phyloP scores from a whole-genome alignment of 129 eudicot genomes.

The Saussurea involucrata region DNA sequence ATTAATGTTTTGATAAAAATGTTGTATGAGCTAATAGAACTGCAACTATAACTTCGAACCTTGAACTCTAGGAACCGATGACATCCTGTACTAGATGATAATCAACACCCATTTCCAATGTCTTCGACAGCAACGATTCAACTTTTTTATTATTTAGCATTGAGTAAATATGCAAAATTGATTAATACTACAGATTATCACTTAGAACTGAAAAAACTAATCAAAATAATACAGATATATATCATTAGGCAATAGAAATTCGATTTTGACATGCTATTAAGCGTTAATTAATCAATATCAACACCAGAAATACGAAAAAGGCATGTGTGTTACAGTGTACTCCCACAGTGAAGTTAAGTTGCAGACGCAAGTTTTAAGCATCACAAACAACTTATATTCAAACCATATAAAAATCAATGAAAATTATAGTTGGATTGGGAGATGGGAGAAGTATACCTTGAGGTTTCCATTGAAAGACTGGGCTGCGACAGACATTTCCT shows the following conservation, averaged over 20 bases:
- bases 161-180: neutral
- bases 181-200: neutral
- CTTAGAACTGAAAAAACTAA: neutral
- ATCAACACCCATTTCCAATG: neutral
- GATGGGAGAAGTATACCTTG: conserved; percentile 16
- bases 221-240: neutral
- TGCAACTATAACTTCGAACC: neutral
- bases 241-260: conserved; percentile 1
- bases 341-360: neutral
- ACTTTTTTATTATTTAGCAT: neutral
- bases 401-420: neutral
- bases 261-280: neutral
- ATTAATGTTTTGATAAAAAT: neutral
- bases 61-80: neutral
- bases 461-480: conserved; percentile 34
- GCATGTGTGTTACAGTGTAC: neutral
- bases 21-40: neutral
- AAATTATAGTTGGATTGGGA: neutral
- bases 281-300: neutral
- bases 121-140: neutral
- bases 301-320: neutral
- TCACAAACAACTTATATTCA: neutral
- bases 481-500: conserved; percentile 20
- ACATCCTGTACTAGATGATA: neutral
- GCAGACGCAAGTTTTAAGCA: neutral